phyloP scores from a whole-genome alignment of 441 rosid species.

The Dalechampia spathulata region DNA sequence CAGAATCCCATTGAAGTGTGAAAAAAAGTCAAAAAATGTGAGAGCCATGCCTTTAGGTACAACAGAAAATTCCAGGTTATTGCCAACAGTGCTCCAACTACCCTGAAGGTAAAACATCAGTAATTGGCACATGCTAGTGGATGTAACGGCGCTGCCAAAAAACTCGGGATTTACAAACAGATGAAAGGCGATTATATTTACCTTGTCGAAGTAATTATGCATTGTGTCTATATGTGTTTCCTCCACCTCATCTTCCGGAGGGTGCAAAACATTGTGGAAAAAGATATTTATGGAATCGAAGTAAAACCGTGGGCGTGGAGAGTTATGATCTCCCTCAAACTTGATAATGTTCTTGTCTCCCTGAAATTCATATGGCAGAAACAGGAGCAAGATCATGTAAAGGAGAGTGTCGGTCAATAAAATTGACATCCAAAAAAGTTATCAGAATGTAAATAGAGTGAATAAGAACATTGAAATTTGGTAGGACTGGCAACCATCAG shows the following conservation, averaged over 20 bases:
- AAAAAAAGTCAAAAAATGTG: neutral
- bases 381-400: neutral
- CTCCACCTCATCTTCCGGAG: slow-evolving; percentile 80
- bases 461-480: neutral
- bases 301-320: slow-evolving; percentile 94
- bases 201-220: slow-evolving; percentile 73
- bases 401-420: neutral
- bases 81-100: slow-evolving; percentile 44
- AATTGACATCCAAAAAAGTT: neutral
- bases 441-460: neutral
- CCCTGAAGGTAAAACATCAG: slow-evolving; percentile 44
- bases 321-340: slow-evolving; percentile 98
- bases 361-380: slow-evolving; percentile 35
- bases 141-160: slow-evolving; percentile 14
- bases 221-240: slow-evolving; percentile 54
- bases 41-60: slow-evolving; percentile 32
- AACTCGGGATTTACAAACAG: slow-evolving; percentile 14
- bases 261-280: slow-evolving; percentile 93
- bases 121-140: slow-evolving; percentile 19
- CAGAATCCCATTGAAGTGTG: neutral
- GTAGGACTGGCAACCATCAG: neutral
- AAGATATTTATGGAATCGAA: slow-evolving; percentile 95
- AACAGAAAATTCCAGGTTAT: slow-evolving; percentile 42
- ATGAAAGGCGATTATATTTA: slow-evolving; percentile 29
- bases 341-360: slow-evolving; percentile 98